phyloP scores from a whole-genome alignment of 1,284 basidiomycete species.

The Sanghuangporus baumii region DNA sequence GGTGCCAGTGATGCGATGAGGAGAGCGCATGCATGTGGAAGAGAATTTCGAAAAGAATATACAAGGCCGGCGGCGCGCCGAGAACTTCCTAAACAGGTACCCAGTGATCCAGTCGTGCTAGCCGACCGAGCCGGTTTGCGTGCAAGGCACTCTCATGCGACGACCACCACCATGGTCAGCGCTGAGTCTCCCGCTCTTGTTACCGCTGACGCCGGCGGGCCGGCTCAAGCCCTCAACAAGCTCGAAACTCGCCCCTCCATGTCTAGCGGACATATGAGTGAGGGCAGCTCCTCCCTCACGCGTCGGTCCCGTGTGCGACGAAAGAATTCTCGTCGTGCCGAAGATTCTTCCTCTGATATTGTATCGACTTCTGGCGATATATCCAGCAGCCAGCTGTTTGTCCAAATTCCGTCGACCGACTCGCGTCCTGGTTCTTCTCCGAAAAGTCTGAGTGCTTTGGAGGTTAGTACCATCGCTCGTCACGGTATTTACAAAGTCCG shows the following conservation, averaged over 20 bases:
- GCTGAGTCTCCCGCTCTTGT: slow-evolving; percentile 5
- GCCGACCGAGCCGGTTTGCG: background rate
- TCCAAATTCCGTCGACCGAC: slow-evolving; percentile 13
- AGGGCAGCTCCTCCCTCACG: slow-evolving; percentile 6
- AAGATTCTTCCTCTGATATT: slow-evolving; percentile 13
- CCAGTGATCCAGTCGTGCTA: background rate
- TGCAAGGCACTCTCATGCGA: slow-evolving; percentile 5
- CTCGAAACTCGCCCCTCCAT: background rate
- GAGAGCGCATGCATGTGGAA: background rate
- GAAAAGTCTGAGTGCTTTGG: slow-evolving; percentile 1
- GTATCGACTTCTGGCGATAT: slow-evolving; percentile 13
- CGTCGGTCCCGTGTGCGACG: slow-evolving; percentile 14
- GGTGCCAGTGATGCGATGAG: background rate
- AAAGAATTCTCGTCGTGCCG: slow-evolving; percentile 10
- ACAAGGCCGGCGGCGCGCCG: background rate
- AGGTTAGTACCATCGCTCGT: background rate
- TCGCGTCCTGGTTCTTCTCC: slow-evolving; percentile 7
- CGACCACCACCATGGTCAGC: slow-evolving; percentile 13
- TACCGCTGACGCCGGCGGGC: slow-evolving; percentile 5
- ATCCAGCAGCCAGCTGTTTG: slow-evolving; percentile 17
- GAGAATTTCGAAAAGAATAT: background rate
- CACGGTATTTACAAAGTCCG: background rate
- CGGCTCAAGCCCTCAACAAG: background rate
- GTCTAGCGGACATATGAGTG: slow-evolving; percentile 7
- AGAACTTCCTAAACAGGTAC: background rate